phyloP scores from a whole-genome alignment of 2,329 filamentous ascomycete genomes.

The Ambrosiella cleistominuta region DNA sequence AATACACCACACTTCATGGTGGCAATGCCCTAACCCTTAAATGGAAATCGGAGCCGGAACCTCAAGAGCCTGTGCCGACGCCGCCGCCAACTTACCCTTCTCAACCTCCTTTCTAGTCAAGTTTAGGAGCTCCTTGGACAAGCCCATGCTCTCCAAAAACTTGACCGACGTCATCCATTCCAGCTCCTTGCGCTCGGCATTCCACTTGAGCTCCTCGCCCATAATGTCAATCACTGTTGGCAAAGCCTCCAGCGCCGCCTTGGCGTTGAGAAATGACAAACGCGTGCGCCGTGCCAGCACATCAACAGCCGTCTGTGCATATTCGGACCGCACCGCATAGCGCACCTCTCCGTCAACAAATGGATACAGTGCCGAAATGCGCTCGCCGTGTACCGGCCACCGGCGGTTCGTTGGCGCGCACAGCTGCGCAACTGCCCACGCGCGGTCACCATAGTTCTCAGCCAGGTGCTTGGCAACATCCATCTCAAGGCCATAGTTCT shows the following conservation, averaged over 20 bases:
- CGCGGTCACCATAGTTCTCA: conserved; percentile 76
- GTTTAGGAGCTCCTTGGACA: conserved; percentile 41
- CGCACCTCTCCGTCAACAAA: conserved; percentile 85
- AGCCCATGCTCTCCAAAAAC: conserved; percentile 47
- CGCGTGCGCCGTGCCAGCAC: conserved; percentile 72
- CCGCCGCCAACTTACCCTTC: conserved; percentile 39
- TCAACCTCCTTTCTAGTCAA: conserved; percentile 44
- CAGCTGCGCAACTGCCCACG: conserved; percentile 75
- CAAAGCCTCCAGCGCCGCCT: conserved; percentile 72
- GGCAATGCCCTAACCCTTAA: neutral
- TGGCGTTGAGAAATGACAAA: conserved; percentile 78
- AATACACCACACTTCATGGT: neutral
- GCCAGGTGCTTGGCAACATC: conserved; percentile 81
- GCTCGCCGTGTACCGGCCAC: conserved; percentile 68
- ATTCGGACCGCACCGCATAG: conserved; percentile 76
- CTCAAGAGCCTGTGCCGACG: conserved; percentile 29
- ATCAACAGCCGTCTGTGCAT: conserved; percentile 79
- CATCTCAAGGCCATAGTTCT: conserved; percentile 82
- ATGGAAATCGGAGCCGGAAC: neutral
- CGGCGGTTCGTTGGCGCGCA: conserved; percentile 59
- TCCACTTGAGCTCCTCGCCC: conserved; percentile 69
- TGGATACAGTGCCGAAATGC: conserved; percentile 66
- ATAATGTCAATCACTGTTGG: conserved; percentile 80
- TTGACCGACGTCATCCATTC: conserved; percentile 62
- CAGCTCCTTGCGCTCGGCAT: conserved; percentile 47